These are phyloP conservation scores for Mallotus japonicus DNA, from an alignment of 441 rosid species.

Conservation along the genomic window DNA sequence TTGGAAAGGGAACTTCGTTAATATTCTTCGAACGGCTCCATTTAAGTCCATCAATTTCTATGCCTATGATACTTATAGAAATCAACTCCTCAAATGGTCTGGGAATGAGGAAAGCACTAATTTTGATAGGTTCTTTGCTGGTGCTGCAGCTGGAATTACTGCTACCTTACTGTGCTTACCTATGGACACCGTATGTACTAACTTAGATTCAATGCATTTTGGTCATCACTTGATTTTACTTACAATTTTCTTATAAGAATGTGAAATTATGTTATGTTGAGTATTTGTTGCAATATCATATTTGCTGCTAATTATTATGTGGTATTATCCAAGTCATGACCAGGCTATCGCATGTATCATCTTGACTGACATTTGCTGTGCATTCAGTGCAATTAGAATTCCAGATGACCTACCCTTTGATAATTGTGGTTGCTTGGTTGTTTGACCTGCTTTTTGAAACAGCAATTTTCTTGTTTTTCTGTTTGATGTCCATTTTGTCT, in stretches of 20 bases:
- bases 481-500: background rate
- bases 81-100: constrained; percentile 55
- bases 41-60: constrained; percentile 93
- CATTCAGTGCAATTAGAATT: background rate
- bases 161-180: constrained; percentile 88
- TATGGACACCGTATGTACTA: constrained; percentile 72
- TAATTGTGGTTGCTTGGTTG: background rate
- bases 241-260: too few relatives aligned
- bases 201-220: constrained; percentile 8
- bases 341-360: background rate
- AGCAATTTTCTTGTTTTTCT: background rate
- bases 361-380: background rate
- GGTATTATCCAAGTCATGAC: background rate
- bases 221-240: background rate
- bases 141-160: constrained; percentile 91
- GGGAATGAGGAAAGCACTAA: constrained; percentile 74
- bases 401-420: background rate
- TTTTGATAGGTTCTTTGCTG: constrained; percentile 82
- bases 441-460: background rate
- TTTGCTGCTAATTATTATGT: background rate
- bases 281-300: background rate
- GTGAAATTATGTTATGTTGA: background rate
- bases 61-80: constrained; percentile 79
- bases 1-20: constrained; percentile 91
- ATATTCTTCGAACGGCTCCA: constrained; percentile 92